Percentiles rank a stretch among this genome's conserved stretches.
Evolutionary conservation across 805 yeast genomes (phyloP).

Genomic region (Kuraishia capsulata): DNA sequence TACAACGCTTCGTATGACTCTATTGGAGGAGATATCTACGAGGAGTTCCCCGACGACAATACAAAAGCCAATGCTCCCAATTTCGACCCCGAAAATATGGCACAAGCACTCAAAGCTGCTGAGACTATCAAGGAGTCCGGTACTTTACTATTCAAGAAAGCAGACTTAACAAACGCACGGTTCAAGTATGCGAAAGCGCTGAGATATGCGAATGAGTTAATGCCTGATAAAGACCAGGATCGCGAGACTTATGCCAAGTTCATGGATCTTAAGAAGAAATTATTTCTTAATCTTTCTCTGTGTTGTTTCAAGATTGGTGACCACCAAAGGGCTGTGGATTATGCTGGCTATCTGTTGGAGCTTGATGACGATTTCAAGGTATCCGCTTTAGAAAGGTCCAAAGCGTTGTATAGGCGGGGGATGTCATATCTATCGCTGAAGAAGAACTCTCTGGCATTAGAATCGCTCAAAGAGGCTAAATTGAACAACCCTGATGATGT

Average conservation of each 20-base stretch:
- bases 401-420: slow-evolving; percentile 52
- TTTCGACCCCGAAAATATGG: slow-evolving; percentile 38
- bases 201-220: slow-evolving; percentile 60
- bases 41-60: slow-evolving; percentile 76
- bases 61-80: slow-evolving; percentile 33
- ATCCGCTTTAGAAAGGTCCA: slow-evolving; percentile 37
- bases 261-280: slow-evolving; percentile 35
- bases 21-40: slow-evolving; percentile 63
- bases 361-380: slow-evolving; percentile 15
- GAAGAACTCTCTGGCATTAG: slow-evolving; percentile 39
- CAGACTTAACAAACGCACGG: slow-evolving; percentile 40
- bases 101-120: slow-evolving; percentile 41
- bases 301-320: slow-evolving; percentile 39
- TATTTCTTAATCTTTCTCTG: slow-evolving; percentile 52
- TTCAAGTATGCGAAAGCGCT: slow-evolving; percentile 60
- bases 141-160: slow-evolving; percentile 44
- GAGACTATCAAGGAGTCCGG: slow-evolving; percentile 60
- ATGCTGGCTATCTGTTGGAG: slow-evolving; percentile 48
- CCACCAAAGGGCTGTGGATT: slow-evolving; percentile 41
- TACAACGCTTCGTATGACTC: slow-evolving; percentile 51
- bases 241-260: slow-evolving; percentile 42
- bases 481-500: slow-evolving; percentile 38
- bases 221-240: slow-evolving; percentile 62
- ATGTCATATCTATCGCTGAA: slow-evolving; percentile 24
- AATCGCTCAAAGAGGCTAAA: slow-evolving; percentile 34